These are phyloP conservation scores for Xenoacremonium recifei DNA, from an alignment of 2,329 filamentous ascomycete species.

Conservation along the genomic window DNA sequence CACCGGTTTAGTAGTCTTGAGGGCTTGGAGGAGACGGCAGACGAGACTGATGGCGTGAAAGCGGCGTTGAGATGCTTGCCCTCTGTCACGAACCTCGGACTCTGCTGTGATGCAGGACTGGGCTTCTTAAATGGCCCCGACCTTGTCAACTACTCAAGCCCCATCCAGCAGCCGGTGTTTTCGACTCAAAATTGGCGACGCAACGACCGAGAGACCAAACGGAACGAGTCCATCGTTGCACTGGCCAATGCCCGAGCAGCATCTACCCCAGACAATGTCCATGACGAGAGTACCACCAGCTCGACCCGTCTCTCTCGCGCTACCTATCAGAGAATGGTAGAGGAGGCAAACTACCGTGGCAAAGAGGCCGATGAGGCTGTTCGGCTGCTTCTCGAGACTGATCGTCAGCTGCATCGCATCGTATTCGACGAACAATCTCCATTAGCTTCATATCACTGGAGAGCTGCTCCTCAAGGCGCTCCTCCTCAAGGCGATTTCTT, in stretches of 20 bases:
- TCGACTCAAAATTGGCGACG: conserved; percentile 25
- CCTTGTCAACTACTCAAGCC: conserved; percentile 45
- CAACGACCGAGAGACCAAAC: conserved; percentile 10
- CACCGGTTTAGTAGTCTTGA: conserved; percentile 58
- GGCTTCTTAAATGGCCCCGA: conserved; percentile 67
- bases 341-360: conserved; percentile 33
- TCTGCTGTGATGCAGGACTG: conserved; percentile 66
- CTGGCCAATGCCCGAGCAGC: conserved; percentile 23
- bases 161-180: conserved; percentile 36
- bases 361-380: conserved; percentile 33
- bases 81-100: conserved; percentile 59
- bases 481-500: conserved; percentile 22
- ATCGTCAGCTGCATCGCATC: conserved; percentile 28
- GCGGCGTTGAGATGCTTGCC: conserved; percentile 56
- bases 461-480: conserved; percentile 14
- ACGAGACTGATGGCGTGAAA: conserved; percentile 61
- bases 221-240: conserved; percentile 15
- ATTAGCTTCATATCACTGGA: no score
- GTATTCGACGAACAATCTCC: conserved; percentile 37
- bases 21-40: conserved; percentile 60
- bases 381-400: conserved; percentile 33
- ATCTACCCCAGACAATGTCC: no score
- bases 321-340: conserved; percentile 36
- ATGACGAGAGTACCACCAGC: conserved; percentile 21
- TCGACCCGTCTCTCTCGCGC: conserved; percentile 28